Base-by-base conservation (phyloP, 306 rosid genomes). In the Rosa rugosa region DNA sequence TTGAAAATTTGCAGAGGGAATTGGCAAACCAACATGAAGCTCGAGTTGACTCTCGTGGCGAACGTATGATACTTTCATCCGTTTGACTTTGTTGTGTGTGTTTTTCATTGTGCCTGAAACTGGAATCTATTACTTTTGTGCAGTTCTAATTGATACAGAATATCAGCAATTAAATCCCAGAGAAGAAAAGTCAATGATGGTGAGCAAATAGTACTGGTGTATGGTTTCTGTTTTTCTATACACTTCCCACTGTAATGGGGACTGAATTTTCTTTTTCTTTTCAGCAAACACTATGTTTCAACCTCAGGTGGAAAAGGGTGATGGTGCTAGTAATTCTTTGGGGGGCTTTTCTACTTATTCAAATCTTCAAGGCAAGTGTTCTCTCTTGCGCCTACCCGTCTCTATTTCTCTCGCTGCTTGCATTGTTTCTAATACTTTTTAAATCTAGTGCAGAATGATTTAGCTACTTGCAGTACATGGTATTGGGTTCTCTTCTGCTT, bases 401-500 rank as follows among this genome's bases (percentile, higher is more conserved):
- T 50, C 38, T 63, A 25, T 57, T 57, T 56, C 65, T 53, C 42
- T 22, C 25, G 42, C 5, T 23, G 12, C 14, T 16, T 45, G 20
- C 25, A 36, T 36, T 73, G 20, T 10, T 70, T 20, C 18, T 80
- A 74, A 20, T 27, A 41, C n/a, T 69, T 41, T 59, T 38, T 27
- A 3, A 47, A 10, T 54, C 38, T 41, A 75, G 34, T 87, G 84
- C 95, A 92, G 99, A 94, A 89, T 87, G 79, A 80, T 80, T 78
- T 71, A 3, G 72, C 80, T 77, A 82, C 72, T 34, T 91, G 99
- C 81, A 73, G 97, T 84, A 27, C 46, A 57, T 91, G 87, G 97
- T 92, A 92, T 71, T 92, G 99, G 99, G 87, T 86, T 66, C 83
- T 94, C 71, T 94, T 91, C 84, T 77, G 86, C 86, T 71, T 92